Evolutionary conservation across 345 rosid genomes (phyloP).

Genomic region (Salix koriyanagi): DNA sequence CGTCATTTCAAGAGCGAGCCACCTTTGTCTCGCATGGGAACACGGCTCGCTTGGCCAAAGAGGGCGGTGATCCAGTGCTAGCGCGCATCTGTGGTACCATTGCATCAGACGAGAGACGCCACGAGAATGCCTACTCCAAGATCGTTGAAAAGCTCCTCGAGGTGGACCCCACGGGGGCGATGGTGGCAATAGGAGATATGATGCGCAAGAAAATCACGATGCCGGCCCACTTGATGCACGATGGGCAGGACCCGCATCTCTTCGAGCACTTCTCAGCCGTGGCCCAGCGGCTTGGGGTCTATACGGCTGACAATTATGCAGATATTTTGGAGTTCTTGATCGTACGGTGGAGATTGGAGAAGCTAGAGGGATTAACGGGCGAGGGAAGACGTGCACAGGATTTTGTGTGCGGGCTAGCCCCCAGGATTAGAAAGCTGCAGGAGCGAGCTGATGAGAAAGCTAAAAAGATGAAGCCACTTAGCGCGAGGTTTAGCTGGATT

Average conservation of each 20-base stretch:
- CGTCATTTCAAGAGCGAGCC: slow-evolving; percentile 88
- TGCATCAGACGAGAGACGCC: slow-evolving; percentile 72
- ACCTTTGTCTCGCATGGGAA: slow-evolving; percentile 78
- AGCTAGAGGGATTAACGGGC: slow-evolving; percentile 48
- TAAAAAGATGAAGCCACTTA: slow-evolving; percentile 34
- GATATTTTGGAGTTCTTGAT: slow-evolving; percentile 57
- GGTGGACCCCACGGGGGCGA: slow-evolving; percentile 49
- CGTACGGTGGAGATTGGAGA: slow-evolving; percentile 62
- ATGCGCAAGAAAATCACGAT: slow-evolving; percentile 64
- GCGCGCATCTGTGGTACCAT: slow-evolving; percentile 69
- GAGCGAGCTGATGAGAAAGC: slow-evolving; percentile 61
- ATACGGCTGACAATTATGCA: slow-evolving; percentile 65
- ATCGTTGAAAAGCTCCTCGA: slow-evolving; percentile 64
- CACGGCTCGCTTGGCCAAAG: slow-evolving; percentile 63
- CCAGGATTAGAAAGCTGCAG: slow-evolving; percentile 53
- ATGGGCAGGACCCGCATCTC: slow-evolving; percentile 49
- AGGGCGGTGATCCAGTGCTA: slow-evolving; percentile 49
- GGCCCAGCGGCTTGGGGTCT: slow-evolving; percentile 64
- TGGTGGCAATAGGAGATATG: slow-evolving; percentile 49
- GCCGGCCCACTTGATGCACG: slow-evolving; percentile 71
- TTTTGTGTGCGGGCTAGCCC: slow-evolving; percentile 46
- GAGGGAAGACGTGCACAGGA: slow-evolving; percentile 63
- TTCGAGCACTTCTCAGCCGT: slow-evolving; percentile 60
- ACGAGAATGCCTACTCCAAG: slow-evolving; percentile 50
- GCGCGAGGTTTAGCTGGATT: slow-evolving; percentile 61